Conservation (phyloP, 2,329 filamentous ascomycete genomes). For the Zymoseptoria crescenta region DNA sequence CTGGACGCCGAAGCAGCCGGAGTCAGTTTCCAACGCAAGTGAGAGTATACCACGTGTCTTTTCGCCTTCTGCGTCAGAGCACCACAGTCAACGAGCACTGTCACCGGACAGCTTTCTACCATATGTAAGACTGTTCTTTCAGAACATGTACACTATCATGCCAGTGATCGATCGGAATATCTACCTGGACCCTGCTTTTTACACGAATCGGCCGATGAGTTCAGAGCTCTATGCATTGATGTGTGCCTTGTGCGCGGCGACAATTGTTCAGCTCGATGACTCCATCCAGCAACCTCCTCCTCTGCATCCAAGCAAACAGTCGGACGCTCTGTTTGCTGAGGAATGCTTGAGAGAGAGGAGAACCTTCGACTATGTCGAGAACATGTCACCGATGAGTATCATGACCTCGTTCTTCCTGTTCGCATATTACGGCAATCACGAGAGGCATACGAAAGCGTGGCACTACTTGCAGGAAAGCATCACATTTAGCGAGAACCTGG, state of each 20-base stretch:
- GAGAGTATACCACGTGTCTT: slow-evolving; percentile 15
- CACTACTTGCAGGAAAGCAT: slow-evolving; percentile 31
- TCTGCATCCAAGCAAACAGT: slow-evolving; percentile 17
- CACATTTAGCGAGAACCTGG: slow-evolving; percentile 27
- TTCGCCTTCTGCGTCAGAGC: slow-evolving; percentile 17
- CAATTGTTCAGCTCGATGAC: slow-evolving; percentile 29
- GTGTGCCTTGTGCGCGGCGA: slow-evolving; percentile 28
- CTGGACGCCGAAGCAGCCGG: slow-evolving; percentile 15
- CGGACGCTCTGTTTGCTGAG: slow-evolving; percentile 28
- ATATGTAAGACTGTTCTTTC: slow-evolving; percentile 30
- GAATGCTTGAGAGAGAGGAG: slow-evolving; percentile 28
- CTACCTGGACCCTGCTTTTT: slow-evolving; percentile 25
- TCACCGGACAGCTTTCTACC: slow-evolving; percentile 24
- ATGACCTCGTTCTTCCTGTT: slow-evolving; percentile 33
- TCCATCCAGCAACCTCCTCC: slow-evolving; percentile 24
- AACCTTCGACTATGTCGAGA: slow-evolving; percentile 26
- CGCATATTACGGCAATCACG: slow-evolving; percentile 30
- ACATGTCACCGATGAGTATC: slow-evolving; percentile 23
- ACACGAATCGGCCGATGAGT: slow-evolving; percentile 18
- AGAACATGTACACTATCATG: slow-evolving; percentile 32
- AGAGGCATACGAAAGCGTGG: slow-evolving; percentile 28
- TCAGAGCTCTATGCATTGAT: slow-evolving; percentile 28
- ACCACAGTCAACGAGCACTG: slow-evolving; percentile 16
- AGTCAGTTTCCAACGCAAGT: slow-evolving; percentile 14
- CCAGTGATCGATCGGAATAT: slow-evolving; percentile 27